phyloP scores from a whole-genome alignment of 495 filamentous ascomycete genomes.

The Aspergillus bertholletiae region DNA sequence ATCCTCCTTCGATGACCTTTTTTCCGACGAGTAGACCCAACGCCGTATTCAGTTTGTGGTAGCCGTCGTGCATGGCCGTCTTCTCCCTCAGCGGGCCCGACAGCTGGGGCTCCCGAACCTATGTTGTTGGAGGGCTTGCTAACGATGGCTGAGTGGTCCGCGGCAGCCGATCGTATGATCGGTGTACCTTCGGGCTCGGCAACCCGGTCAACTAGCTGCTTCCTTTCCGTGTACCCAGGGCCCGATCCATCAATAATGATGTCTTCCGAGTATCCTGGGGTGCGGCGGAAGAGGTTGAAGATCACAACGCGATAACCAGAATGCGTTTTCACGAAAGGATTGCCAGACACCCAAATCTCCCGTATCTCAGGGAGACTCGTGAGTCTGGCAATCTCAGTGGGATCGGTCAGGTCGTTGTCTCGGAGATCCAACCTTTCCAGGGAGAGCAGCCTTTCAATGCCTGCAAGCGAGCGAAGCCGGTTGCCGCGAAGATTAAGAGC shows the following conservation, averaged over 20 bases:
- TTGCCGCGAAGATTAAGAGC: conserved; percentile 90
- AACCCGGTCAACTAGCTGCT: conserved; percentile 78
- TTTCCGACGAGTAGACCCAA: conserved; percentile 42
- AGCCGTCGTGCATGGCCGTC: conserved; percentile 1
- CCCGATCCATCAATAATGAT: conserved; percentile 81
- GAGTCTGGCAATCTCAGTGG: conserved; percentile 83
- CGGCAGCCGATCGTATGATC: conserved; percentile 64
- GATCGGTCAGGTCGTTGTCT: conserved; percentile 88
- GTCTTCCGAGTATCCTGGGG: conserved; percentile 86
- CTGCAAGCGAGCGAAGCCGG: conserved; percentile 81
- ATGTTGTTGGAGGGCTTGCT: conserved; percentile 45
- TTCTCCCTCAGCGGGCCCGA: conserved; percentile 2
- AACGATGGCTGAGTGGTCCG: conserved; percentile 55
- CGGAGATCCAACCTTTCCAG: conserved; percentile 87
- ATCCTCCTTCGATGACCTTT: conserved; percentile 68
- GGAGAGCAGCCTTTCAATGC: conserved; percentile 83
- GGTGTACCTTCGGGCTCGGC: conserved; percentile 71
- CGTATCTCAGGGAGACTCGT: conserved; percentile 87
- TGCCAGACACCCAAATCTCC: conserved; percentile 86
- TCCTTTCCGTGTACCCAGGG: conserved; percentile 77
- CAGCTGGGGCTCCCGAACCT: conserved; percentile 3
- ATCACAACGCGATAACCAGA: conserved; percentile 80
- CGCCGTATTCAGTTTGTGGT: conserved; percentile 21
- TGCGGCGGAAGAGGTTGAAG: conserved; percentile 94
- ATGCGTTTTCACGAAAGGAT: conserved; percentile 88